Evolutionary conservation across 305 asterid genomes (phyloP).

Genomic region (Ilex paraguariensis): DNA sequence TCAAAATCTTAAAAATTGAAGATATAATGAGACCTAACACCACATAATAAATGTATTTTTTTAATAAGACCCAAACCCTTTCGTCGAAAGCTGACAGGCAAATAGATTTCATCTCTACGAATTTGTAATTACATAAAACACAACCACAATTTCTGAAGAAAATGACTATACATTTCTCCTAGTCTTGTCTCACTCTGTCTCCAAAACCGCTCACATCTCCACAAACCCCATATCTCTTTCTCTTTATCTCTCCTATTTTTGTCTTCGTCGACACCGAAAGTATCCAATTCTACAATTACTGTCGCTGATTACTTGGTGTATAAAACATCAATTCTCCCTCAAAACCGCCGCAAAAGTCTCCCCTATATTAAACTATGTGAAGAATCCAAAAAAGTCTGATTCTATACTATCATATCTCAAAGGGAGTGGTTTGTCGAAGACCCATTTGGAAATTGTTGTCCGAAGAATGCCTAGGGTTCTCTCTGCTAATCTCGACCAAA

Average conservation of each 20-base stretch:
- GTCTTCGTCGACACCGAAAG: conserved; percentile 13
- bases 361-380: neutral
- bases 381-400: conserved; percentile 9
- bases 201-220: conserved; percentile 12
- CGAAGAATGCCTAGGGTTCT: conserved; percentile 6
- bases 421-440: conserved; percentile 11
- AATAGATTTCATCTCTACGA: no score
- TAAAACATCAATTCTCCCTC: no score
- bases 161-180: conserved; percentile 11
- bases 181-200: conserved; percentile 2
- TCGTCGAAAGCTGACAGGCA: no score
- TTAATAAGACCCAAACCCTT: no score
- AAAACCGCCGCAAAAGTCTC: no score
- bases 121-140: no score
- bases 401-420: conserved; percentile 1
- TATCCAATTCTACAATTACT: conserved; percentile 13
- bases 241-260: conserved; percentile 11
- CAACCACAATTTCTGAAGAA: neutral
- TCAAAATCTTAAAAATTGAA: no score
- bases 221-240: conserved; percentile 13
- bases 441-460: conserved; percentile 11
- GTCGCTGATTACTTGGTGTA: neutral
- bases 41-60: no score
- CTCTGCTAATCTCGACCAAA: neutral
- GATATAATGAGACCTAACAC: no score